These are phyloP conservation scores for Bisporella sp. DNA, from an alignment of 2,329 filamentous ascomycete genomes.

Conservation along the genomic window DNA sequence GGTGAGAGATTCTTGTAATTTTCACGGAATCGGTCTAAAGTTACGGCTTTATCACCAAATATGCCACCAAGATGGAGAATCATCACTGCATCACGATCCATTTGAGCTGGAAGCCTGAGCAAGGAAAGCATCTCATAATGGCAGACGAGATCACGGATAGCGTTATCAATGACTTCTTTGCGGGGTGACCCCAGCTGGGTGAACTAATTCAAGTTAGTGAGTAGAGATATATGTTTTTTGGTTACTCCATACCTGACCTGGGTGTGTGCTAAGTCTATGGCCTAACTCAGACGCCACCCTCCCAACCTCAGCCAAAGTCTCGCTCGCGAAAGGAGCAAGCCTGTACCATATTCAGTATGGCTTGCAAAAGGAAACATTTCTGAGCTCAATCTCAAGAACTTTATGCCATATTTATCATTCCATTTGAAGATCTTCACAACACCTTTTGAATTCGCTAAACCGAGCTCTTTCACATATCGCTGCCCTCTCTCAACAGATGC, in stretches of 20 bases:
- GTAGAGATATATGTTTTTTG: background rate
- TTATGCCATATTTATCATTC: slow-evolving; percentile 90
- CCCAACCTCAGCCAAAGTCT: slow-evolving; percentile 69
- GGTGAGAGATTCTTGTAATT: slow-evolving; percentile 52
- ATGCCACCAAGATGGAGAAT: slow-evolving; percentile 89
- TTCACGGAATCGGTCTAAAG: slow-evolving; percentile 45
- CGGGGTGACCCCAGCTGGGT: slow-evolving; percentile 86
- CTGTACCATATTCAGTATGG: slow-evolving; percentile 79
- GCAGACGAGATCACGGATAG: slow-evolving; percentile 78
- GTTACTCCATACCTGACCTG: slow-evolving; percentile 49
- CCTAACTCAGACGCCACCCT: slow-evolving; percentile 69
- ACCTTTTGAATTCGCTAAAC: slow-evolving; percentile 76
- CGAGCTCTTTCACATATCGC: slow-evolving; percentile 68
- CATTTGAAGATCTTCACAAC: slow-evolving; percentile 80
- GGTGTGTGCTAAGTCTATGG: slow-evolving; percentile 84
- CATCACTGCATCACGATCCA: slow-evolving; percentile 84
- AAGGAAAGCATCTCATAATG: slow-evolving; percentile 80
- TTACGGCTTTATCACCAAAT: slow-evolving; percentile 64
- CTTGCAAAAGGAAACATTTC: slow-evolving; percentile 98
- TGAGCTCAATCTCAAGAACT: slow-evolving; percentile 84
- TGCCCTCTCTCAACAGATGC: slow-evolving; percentile 61
- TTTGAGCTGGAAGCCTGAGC: slow-evolving; percentile 68
- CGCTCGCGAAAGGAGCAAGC: slow-evolving; percentile 74
- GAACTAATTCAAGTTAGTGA: slow-evolving; percentile 38
- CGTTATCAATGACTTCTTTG: slow-evolving; percentile 65